Evolutionary conservation across 1,284 basidiomycete species (phyloP).

Genomic region (Microbotryum scabiosae): DNA sequence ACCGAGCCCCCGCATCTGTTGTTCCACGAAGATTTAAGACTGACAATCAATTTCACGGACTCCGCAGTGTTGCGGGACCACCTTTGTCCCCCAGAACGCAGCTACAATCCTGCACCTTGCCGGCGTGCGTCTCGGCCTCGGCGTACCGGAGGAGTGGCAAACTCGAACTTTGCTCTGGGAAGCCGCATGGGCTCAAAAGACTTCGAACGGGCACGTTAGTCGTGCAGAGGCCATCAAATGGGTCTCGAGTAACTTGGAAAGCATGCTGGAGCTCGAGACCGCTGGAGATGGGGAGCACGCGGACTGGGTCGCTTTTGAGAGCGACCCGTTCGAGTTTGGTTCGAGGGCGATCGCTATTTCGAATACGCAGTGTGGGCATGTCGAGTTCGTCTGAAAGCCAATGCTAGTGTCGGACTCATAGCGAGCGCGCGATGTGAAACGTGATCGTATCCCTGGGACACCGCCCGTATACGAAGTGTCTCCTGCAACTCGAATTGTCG

Average conservation of each 20-base stretch:
- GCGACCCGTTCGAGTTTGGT: constrained; percentile 26
- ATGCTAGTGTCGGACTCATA: neutral
- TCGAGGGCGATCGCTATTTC: constrained; percentile 11
- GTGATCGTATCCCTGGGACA: too few species aligned
- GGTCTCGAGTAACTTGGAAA: constrained; percentile 56
- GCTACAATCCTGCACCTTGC: constrained; percentile 55
- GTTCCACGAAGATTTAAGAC: too few species aligned
- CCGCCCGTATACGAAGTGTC: neutral
- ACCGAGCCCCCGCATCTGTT: neutral
- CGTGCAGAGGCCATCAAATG: constrained; percentile 53
- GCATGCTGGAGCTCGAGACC: constrained; percentile 51
- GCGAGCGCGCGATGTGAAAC: neutral
- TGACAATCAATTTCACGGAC: neutral
- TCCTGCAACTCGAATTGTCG: neutral
- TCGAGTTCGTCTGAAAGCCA: neutral
- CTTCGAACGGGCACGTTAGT: constrained; percentile 45
- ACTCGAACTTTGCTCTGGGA: constrained; percentile 63
- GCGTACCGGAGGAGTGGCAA: constrained; percentile 51
- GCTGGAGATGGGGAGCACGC: constrained; percentile 33
- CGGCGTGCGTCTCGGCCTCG: constrained; percentile 67
- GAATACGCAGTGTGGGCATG: neutral
- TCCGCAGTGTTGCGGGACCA: constrained; percentile 49
- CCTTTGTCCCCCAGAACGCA: constrained; percentile 60
- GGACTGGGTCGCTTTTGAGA: constrained; percentile 60
- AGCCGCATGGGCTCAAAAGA: constrained; percentile 52